Evolutionary conservation across 1,284 basidiomycete species (phyloP).

Genomic region (Xerocomus tenax): DNA sequence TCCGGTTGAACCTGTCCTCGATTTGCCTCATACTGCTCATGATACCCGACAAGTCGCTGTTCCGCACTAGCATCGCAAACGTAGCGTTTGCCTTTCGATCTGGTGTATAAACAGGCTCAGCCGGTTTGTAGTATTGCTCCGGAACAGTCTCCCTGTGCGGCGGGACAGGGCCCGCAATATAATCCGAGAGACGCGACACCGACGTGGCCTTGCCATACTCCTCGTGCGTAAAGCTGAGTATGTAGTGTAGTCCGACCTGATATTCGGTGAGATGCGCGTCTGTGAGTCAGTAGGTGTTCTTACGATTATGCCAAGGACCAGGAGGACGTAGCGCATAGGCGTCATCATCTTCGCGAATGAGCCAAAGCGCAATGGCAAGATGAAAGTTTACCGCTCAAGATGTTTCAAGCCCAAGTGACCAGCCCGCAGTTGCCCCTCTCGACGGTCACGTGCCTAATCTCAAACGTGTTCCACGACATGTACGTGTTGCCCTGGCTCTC

Average conservation of each 20-base stretch:
- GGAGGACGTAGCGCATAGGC: constrained; percentile 63
- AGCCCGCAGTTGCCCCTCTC: constrained; percentile 7
- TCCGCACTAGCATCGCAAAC: constrained; percentile 81
- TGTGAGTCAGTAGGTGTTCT: constrained; percentile 21
- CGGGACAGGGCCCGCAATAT: constrained; percentile 34
- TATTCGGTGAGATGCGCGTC: constrained; percentile 7
- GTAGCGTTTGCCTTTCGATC: constrained; percentile 71
- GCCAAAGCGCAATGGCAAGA: background rate
- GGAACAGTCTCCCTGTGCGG: constrained; percentile 48
- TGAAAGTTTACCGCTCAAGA: background rate
- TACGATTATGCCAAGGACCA: constrained; percentile 60
- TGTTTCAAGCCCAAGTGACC: background rate
- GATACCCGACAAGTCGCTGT: constrained; percentile 69
- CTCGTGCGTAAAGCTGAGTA: constrained; percentile 64
- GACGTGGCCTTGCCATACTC: constrained; percentile 61
- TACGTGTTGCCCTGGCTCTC: no score
- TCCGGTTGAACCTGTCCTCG: constrained; percentile 79
- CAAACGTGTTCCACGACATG: background rate
- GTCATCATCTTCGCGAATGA: constrained; percentile 58
- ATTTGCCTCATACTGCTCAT: constrained; percentile 68
- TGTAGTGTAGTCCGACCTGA: constrained; percentile 64
- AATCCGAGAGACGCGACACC: constrained; percentile 44
- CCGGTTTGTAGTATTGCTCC: constrained; percentile 46
- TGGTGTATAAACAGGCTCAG: constrained; percentile 32
- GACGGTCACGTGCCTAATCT: constrained; percentile 12